Base-by-base conservation (phyloP, 2,329 filamentous ascomycete species). In the Alternaria sp. region DNA sequence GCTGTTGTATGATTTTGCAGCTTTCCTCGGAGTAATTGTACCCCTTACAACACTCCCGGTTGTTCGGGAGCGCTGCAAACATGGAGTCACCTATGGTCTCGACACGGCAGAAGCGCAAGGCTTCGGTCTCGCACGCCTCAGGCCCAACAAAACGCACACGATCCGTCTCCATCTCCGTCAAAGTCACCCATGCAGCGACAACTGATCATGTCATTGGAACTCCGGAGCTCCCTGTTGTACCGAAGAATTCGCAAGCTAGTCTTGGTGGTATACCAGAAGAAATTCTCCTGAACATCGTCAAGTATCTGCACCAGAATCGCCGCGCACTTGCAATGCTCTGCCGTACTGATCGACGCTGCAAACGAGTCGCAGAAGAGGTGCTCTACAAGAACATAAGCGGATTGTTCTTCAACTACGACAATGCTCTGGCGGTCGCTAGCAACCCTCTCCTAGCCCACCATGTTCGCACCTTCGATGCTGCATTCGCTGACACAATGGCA, bases 241-340 rank as follows among this genome's bases (percentile, higher is more conserved):
- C 24, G 4, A 49, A 42, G 10, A 58, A 51, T 11, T 29, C 46
- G 14, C 39, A 54, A 51, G 60, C 57, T 1, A 36, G 54, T 40
- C 54, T 62, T n/a, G 29, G 28, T 14, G 26, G 45, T 0, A 23
- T 62, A 10, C 57, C 60, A 7, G 60, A 62, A 26, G 60, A 62
- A 9, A 42, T 62, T 8, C 33, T 62, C 1, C n/a, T 57, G 9
- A 24, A 51, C 14, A 50, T 57, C 11, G 5, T 52, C 17, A 10
- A 31, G 9, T 13, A 42, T 23, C 23, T 61, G 1, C 4, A 36
- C 3, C 9, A 26, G 3, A 6, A 26, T 10, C n/a, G 11, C 1
- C 26, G 9, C 13, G 31, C 36, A 29, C 42, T 62, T 5, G 54
- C 54, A 3, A 42, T 21, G 14, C 37, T 65, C 6, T 49, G 56